Base-by-base conservation (phyloP, 805 yeast genomes). In the Candida methanosorbosa region DNA sequence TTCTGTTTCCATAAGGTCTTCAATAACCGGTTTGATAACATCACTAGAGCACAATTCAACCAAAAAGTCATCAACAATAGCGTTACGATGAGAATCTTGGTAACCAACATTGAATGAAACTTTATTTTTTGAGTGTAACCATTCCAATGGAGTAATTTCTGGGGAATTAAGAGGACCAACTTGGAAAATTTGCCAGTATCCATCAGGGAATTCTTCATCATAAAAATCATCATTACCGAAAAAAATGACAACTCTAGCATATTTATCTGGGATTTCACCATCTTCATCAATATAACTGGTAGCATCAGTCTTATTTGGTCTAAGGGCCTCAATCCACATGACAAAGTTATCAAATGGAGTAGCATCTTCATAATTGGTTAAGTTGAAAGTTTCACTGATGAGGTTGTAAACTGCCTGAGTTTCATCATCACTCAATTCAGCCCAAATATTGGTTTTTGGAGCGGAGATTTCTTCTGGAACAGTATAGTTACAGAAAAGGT, bases 301-400 rank as follows among this genome's bases (percentile, higher is more conserved):
- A 15, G 54, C 56, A 35, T 42, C 54, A 4, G 56, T 45, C 36
- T 51, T 50, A 43, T 50, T 50, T 36, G 54, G 56, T 26, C 44
- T 35, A n/a, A 34, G 12, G 4, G 37, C 23, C 20, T 34, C 37
- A 29, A 34, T 27, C 28, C 33, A 27, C 25, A 50, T 30, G 2
- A 26, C 12, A 16, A 32, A 36, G 16, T 36, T 31, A 29, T 32
- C 35, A 26, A 11, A 34, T 7, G 27, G 15, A 16, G 35, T 27
- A 15, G 38, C 38, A 20, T 36, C 28, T 29, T 17, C 30, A n/a
- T 16, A 17, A 20, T 7, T 14, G 5, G 35, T 36, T 17, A 36
- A 24, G 12, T 36, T 32, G 19, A 13, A 26, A 9, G 21, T 32
- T 4, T 20, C 32, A 12, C 15, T 5, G 9, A 36, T 13, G n/a